Conservation (phyloP, 495 filamentous ascomycete species). For the Haplographium delicatum region DNA sequence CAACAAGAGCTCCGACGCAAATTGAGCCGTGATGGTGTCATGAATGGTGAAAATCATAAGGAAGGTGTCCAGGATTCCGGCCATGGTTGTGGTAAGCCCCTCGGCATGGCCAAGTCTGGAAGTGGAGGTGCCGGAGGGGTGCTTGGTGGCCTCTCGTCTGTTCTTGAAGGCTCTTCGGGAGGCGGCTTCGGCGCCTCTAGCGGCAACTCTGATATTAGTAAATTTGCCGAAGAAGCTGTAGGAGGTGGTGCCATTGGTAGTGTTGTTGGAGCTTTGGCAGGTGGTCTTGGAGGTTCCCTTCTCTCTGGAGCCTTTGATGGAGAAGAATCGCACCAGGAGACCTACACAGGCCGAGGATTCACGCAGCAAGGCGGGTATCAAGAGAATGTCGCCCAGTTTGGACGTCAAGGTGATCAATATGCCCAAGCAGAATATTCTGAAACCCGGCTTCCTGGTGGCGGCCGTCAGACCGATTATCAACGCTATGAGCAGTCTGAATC, state of each 20-base stretch:
- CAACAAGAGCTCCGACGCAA: conserved; percentile 61
- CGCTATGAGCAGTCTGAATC: conserved; percentile 30
- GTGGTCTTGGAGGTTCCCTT: conserved; percentile 41
- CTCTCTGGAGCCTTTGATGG: conserved; percentile 30
- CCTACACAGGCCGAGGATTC: conserved; percentile 26
- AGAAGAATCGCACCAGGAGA: conserved; percentile 24
- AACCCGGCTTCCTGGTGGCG: conserved; percentile 30
- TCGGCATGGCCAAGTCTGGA: conserved; percentile 39
- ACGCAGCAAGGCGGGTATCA: conserved; percentile 34
- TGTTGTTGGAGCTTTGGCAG: conserved; percentile 45
- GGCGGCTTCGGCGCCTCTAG: neutral
- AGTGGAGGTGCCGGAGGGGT: conserved; percentile 1
- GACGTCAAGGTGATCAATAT: conserved; percentile 28
- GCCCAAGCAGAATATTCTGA: conserved; percentile 36
- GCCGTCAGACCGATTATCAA: conserved; percentile 32
- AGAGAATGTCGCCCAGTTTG: conserved; percentile 29
- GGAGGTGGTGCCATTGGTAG: conserved; percentile 39
- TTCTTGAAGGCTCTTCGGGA: conserved; percentile 11
- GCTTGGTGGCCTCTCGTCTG: conserved; percentile 10
- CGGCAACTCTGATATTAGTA: conserved; percentile 10
- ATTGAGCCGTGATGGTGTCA: conserved; percentile 70
- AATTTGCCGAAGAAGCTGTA: conserved; percentile 37
- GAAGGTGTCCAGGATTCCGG: conserved; percentile 78
- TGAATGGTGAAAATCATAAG: conserved; percentile 72
- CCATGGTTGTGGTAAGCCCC: conserved; percentile 75